Evolutionary conservation across 257 asterid genomes (phyloP), one percentile per base, ranked within the genome.

Genomic region (Solanum tarapatanum): DNA sequence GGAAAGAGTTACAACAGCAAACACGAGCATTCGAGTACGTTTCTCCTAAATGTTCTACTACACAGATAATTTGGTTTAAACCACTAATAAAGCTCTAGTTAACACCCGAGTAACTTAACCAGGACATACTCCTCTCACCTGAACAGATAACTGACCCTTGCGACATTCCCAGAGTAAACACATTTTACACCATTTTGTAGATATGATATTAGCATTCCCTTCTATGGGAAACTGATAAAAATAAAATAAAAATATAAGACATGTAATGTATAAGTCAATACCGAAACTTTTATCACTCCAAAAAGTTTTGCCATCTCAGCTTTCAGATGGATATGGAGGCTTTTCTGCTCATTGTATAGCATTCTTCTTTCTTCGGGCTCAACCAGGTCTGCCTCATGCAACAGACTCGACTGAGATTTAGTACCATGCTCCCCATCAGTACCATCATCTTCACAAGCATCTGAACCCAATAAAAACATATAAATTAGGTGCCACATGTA

Each of bases 191-290:
- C 74, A 39, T 11, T 73, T 74, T 82, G 33, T 69, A 88, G 76
- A 24, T 14, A 70, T n/a, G 66, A 66, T 37, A 72, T 17, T 41
- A 16, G 68, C 85, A 45, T 80, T 28, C 36, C 85, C 85, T 80
- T 80, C 19, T 9, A 73, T 4, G 4, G 39, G 70, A 12, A 36
- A 37, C 21, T 28, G 24, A 80, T 28, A 68, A 68, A 19, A 36
- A 2, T 87, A 30, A 77, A 84, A 87, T 45, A 12, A 32, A 7
- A 37, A 48, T 55, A 83, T 37, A 77, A 82, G 88, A 92, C 88
- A 43, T 86, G 83, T 33, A 86, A 94, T 95, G 95, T 94, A 95
- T 68, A 87, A 94, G 91, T 86, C 92, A 80, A 80, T 89, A 89
- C 91, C 89, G 91, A 85, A 74, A 89, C 83, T 76, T 89, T 84